These are phyloP conservation scores for Solanum stenotomum DNA, from an alignment of 257 asterid genomes.

Conservation along the genomic window DNA sequence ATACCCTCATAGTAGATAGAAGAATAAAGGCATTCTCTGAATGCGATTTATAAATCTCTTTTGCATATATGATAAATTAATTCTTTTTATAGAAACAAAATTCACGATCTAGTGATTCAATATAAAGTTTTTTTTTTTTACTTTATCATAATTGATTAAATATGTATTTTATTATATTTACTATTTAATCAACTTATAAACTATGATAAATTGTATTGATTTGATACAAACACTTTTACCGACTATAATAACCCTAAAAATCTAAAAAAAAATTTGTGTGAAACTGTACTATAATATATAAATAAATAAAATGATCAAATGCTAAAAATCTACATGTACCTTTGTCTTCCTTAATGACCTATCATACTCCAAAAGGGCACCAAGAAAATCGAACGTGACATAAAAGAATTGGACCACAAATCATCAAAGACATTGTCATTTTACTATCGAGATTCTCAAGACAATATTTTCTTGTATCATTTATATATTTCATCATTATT, in stretches of 20 bases:
- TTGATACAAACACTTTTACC: not conserved
- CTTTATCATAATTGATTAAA: not conserved
- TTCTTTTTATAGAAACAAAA: too few relatives aligned
- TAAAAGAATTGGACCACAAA: not conserved
- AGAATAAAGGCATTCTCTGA: not conserved
- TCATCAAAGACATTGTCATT: not conserved
- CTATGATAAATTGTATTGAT: not conserved
- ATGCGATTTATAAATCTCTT: not conserved
- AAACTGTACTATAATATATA: not conserved
- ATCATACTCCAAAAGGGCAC: not conserved
- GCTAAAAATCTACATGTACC: not conserved
- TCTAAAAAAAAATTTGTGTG: not conserved
- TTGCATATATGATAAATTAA: not conserved
- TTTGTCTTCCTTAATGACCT: not conserved
- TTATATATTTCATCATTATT: not conserved
- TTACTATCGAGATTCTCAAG: not conserved
- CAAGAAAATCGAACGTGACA: not conserved
- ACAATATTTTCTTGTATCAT: not conserved
- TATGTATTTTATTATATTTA: not conserved
- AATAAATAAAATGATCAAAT: not conserved
- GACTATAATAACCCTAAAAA: not conserved
- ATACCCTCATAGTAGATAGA: too few relatives aligned
- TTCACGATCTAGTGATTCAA: too few relatives aligned
- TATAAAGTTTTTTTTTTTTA: too few relatives aligned
- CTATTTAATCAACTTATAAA: not conserved